phyloP scores from a whole-genome alignment of 371 early-diverging fungal genomes.

The Batkoa obscura region DNA sequence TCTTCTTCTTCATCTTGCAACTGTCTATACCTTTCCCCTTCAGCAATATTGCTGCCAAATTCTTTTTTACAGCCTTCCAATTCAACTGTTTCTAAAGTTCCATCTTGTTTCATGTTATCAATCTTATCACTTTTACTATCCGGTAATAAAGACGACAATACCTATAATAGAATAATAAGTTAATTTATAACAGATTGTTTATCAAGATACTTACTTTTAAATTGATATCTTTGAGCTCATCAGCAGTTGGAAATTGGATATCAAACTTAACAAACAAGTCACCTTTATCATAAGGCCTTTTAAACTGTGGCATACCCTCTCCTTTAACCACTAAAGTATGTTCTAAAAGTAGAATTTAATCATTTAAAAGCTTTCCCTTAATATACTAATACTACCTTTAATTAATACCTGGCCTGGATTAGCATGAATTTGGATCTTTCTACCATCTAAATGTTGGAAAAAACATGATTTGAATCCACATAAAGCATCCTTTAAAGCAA shows the following conservation, averaged over 20 bases:
- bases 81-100: too few species aligned
- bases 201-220: neutral
- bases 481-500: slow-evolving; percentile 38
- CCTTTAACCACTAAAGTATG: too few species aligned
- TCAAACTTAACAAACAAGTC: slow-evolving; percentile 69
- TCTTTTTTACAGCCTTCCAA: too few species aligned
- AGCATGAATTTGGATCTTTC: slow-evolving; percentile 28
- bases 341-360: neutral
- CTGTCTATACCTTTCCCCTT: too few species aligned
- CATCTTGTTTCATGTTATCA: too few species aligned
- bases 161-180: too few species aligned
- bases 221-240: neutral
- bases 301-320: slow-evolving; percentile 59
- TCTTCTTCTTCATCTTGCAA: too few species aligned
- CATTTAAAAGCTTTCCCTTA: too few species aligned
- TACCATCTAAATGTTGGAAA: slow-evolving; percentile 43
- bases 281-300: slow-evolving; percentile 45
- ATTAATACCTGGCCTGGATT: slow-evolving; percentile 53
- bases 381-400: slow-evolving; percentile 19
- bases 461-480: slow-evolving; percentile 21
- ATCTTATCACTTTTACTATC: too few species aligned
- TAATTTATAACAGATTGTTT: too few species aligned
- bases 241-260: slow-evolving; percentile 64
- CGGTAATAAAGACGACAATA: too few species aligned
- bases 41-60: too few species aligned